Evolutionary conservation across 257 asterid genomes (phyloP), one percentile per base, ranked within the genome.

Genomic region (Solanum lignicaule): DNA sequence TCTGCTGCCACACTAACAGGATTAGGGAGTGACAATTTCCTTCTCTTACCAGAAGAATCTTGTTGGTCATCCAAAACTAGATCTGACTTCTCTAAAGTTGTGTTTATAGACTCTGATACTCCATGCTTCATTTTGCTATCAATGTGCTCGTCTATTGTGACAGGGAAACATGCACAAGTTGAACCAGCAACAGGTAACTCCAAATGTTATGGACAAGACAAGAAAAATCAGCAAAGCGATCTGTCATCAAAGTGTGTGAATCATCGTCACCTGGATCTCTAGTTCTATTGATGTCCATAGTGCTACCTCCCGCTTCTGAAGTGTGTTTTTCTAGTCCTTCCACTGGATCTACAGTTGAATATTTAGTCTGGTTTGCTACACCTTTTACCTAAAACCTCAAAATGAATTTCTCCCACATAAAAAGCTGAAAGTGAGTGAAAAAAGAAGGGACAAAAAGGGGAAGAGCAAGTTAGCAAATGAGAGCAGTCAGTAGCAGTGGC

Each of bases 1-100:
- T 79, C 92, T 68, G 60, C 72, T 72, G 86, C 89, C 75, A 48
- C 62, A 43, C 81, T 38, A 86, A 86, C 84, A 31, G 85, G 83
- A 91, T 86, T 85, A 82, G 92, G 91, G 35, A 84, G 90, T 29
- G 89, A 89, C 87, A 91, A 88, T 90, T 93, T 91, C 86, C 87
- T 87, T 89, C 89, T 94, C 94, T 92, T 92, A 91, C 89, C 83
- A 55, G 91, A 89, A 68, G 92, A 90, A 91, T 89, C 91, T 81
- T 41, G 86, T n/a, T 83, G 85, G 87, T 87, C 91, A 73, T 92
- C 93, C 72, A 91, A 86, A 87, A 35, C 92, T 73, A 85, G 60
- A 25, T 87, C 78, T 83, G 92, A 87, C 82, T 78, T 87, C 85
- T 86, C 88, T 41, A 83, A 83, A 66, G 86, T 88, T 71, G 89